Conservation (phyloP, 177 flowering plant species). For the Vitis hybrid region DNA sequence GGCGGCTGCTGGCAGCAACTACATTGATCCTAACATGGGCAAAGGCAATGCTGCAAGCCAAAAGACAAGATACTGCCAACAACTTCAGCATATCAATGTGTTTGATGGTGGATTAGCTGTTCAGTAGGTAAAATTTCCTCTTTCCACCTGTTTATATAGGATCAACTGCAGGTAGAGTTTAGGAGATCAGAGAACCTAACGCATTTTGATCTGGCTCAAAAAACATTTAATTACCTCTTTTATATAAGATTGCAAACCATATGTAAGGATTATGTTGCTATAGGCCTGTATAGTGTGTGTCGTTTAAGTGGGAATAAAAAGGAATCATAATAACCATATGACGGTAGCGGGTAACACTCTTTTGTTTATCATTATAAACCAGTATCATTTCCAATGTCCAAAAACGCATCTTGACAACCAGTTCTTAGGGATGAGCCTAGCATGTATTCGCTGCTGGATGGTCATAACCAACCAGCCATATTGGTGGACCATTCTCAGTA, state of each 20-base stretch:
- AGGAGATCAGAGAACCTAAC: constrained; percentile 14
- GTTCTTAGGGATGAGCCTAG: too few species aligned
- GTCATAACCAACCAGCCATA: too few species aligned
- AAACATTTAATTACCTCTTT: neutral
- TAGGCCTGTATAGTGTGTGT: neutral
- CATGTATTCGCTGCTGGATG: too few species aligned
- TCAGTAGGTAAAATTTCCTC: constrained; percentile 5
- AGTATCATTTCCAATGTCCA: too few species aligned
- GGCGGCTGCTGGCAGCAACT: constrained; percentile 25
- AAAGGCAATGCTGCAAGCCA: constrained; percentile 13
- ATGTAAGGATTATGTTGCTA: too few species aligned
- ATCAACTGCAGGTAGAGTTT: neutral
- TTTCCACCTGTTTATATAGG: constrained; percentile 9
- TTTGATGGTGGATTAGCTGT: neutral
- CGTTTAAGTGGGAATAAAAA: constrained; percentile 1
- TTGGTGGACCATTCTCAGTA: too few species aligned
- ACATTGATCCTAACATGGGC: constrained; percentile 5
- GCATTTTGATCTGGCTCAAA: neutral
- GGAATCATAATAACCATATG: constrained; percentile 7
- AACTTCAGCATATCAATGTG: constrained; percentile 14
- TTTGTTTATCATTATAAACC: too few species aligned
- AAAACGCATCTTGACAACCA: too few species aligned
- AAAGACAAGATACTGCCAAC: constrained; percentile 11
- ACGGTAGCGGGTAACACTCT: neutral
- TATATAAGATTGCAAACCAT: neutral